Conservation (phyloP, 2,329 filamentous ascomycete genomes). For the Didymella lethalis region DNA sequence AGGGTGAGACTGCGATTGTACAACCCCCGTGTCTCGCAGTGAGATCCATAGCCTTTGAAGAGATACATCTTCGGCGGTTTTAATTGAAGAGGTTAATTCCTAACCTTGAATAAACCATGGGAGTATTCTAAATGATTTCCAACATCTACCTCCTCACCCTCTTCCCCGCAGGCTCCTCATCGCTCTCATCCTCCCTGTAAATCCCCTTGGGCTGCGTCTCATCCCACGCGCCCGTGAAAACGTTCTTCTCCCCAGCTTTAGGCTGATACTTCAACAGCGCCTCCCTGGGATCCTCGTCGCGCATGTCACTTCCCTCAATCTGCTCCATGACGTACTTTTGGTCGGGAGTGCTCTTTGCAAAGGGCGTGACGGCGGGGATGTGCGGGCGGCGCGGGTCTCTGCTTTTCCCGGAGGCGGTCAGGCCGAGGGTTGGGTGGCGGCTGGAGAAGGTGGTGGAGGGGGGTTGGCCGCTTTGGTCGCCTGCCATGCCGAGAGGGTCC, state of each 20-base stretch:
- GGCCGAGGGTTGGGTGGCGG: constrained; percentile 73
- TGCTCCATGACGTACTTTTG: constrained; percentile 87
- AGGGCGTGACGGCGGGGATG: constrained; percentile 83
- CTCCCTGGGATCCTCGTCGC: constrained; percentile 94
- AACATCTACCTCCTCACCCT: constrained; percentile 40
- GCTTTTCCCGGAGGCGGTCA: constrained; percentile 77
- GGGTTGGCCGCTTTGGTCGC: constrained; percentile 66
- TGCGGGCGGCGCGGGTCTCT: constrained; percentile 85
- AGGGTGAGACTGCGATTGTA: not conserved
- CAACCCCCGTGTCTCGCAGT: not conserved
- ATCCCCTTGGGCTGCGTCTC: constrained; percentile 91
- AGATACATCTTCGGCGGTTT: not conserved
- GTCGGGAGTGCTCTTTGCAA: constrained; percentile 88
- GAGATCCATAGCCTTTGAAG: not conserved
- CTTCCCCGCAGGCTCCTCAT: constrained; percentile 78
- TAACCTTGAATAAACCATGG: too few species aligned
- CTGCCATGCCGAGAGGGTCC: constrained; percentile 81
- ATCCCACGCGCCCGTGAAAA: constrained; percentile 94
- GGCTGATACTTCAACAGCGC: constrained; percentile 95
- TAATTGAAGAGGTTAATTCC: too few species aligned
- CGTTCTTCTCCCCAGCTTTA: constrained; percentile 87
- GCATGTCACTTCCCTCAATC: constrained; percentile 89
- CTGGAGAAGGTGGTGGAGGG: constrained; percentile 59
- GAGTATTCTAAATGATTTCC: too few species aligned
- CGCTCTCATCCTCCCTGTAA: constrained; percentile 88